These are phyloP conservation scores for Magnolia officinalis DNA, from an alignment of 164 flowering plant species.

Conservation along the genomic window DNA sequence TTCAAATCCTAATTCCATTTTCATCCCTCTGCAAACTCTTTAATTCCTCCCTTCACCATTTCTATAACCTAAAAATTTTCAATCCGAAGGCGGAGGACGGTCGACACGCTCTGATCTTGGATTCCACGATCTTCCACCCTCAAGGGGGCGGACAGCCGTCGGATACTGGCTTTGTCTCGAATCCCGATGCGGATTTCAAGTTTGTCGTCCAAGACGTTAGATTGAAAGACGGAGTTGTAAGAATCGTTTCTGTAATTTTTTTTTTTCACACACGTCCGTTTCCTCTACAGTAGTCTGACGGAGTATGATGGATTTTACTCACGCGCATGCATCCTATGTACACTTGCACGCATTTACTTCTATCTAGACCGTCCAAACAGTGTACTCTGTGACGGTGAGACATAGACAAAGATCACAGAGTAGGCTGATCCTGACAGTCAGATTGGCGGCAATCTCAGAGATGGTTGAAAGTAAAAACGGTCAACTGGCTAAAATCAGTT, in stretches of 20 bases:
- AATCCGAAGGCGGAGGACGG: conserved; percentile 53
- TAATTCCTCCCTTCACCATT: background rate
- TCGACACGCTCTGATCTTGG: conserved; percentile 53
- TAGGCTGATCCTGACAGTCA: too few relatives aligned
- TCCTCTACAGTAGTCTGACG: background rate
- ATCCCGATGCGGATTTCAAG: conserved; percentile 29
- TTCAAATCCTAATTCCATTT: too few relatives aligned
- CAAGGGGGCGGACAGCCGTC: conserved; percentile 94
- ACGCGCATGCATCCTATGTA: too few relatives aligned
- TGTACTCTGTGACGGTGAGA: too few relatives aligned
- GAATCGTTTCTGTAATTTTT: background rate
- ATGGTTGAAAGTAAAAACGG: too few relatives aligned
- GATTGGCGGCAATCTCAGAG: too few relatives aligned
- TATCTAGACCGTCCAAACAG: too few relatives aligned
- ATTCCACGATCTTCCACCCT: conserved; percentile 79
- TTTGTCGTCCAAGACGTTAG: conserved; percentile 77
- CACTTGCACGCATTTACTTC: too few relatives aligned
- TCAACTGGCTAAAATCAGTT: too few relatives aligned
- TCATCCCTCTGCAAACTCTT: background rate
- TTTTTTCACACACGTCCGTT: background rate
- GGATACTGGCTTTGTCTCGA: conserved; percentile 58
- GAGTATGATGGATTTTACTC: too few relatives aligned
- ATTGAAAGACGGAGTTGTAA: conserved; percentile 64
- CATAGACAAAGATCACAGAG: too few relatives aligned
- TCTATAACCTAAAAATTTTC: background rate